Evolutionary conservation across 257 asterid genomes (phyloP).

Genomic region (Capsicum rhomboideum): DNA sequence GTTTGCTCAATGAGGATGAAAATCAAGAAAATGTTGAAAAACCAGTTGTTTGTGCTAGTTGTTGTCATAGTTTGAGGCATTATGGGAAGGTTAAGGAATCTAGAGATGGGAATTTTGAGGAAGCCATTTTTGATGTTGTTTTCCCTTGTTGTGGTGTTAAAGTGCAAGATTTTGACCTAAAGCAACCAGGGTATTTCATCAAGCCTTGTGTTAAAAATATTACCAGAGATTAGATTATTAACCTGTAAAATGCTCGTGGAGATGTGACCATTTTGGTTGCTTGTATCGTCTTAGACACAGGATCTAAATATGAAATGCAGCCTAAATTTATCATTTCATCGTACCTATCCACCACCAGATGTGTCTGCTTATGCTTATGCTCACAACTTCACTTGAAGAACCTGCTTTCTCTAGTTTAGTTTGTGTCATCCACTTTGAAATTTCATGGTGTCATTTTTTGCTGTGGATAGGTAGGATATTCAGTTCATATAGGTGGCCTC

Average conservation of each 20-base stretch:
- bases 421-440: neutral
- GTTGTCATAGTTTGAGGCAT: too few species aligned
- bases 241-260: neutral
- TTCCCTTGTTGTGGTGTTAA: constrained; percentile 87
- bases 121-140: constrained; percentile 25
- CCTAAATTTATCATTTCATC: neutral
- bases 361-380: neutral
- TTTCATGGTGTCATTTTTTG: constrained; percentile 1
- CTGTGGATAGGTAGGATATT: constrained; percentile 55
- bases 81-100: neutral
- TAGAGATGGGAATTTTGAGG: constrained; percentile 85
- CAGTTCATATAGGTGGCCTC: constrained; percentile 80
- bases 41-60: too few species aligned
- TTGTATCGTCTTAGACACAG: neutral
- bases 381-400: neutral
- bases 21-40: too few species aligned
- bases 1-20: too few species aligned
- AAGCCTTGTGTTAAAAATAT: neutral
- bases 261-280: neutral
- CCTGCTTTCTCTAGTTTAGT: neutral
- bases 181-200: constrained; percentile 57
- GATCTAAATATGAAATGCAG: neutral
- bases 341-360: neutral
- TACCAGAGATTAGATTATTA: neutral
- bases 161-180: constrained; percentile 65